These are phyloP conservation scores for Fomitopsis betulina DNA, from an alignment of 1,284 basidiomycete species.

Conservation along the genomic window DNA sequence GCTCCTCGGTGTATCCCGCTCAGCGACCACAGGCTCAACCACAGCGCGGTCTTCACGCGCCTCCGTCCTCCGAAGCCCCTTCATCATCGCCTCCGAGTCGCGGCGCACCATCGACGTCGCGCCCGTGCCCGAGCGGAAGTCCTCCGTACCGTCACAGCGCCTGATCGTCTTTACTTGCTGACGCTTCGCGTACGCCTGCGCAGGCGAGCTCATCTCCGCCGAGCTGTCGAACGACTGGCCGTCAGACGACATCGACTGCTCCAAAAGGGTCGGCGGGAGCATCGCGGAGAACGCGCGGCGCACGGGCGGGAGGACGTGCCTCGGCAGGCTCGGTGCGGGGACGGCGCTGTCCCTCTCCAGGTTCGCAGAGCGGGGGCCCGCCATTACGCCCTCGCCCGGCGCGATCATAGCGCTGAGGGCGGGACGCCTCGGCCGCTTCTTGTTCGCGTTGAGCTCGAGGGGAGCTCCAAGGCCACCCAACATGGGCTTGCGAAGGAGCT, in stretches of 20 bases:
- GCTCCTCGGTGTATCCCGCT: conserved; percentile 28
- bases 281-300: conserved; percentile 75
- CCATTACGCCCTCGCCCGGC: conserved; percentile 35
- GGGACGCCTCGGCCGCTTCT: conserved; percentile 60
- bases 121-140: conserved; percentile 66
- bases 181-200: conserved; percentile 69
- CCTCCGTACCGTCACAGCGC: conserved; percentile 73
- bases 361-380: conserved; percentile 31
- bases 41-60: conserved; percentile 13
- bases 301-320: conserved; percentile 37
- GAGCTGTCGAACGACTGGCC: conserved; percentile 43
- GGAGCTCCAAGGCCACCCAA: conserved; percentile 58
- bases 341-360: conserved; percentile 15
- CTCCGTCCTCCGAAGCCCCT: conserved; percentile 34
- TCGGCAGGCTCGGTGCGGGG: conserved; percentile 10
- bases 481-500: conserved; percentile 49
- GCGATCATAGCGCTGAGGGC: conserved; percentile 59
- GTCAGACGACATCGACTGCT: conserved; percentile 46
- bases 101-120: conserved; percentile 44
- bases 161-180: conserved; percentile 71
- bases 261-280: conserved; percentile 46
- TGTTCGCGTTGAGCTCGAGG: conserved; percentile 36
- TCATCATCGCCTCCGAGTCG: conserved; percentile 36
- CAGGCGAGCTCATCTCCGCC: conserved; percentile 69
- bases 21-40: conserved; percentile 8